Evolutionary conservation across 345 rosid genomes (phyloP).

Genomic region (Eucalyptus pauciflora): DNA sequence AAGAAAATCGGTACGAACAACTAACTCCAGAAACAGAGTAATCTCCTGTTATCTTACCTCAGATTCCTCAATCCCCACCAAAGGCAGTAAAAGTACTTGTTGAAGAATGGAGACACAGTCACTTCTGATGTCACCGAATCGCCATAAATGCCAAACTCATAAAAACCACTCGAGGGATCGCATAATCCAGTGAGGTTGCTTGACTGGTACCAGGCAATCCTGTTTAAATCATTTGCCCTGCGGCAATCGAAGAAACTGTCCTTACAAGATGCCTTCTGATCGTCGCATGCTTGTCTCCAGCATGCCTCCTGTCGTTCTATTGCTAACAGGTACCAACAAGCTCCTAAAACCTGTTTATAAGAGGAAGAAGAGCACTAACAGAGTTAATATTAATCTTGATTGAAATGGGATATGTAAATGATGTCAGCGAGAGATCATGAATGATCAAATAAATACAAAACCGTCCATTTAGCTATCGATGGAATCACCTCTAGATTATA

Average conservation of each 20-base stretch:
- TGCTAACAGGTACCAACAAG: slow-evolving; percentile 91
- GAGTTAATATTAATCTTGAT: background rate
- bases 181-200: slow-evolving; percentile 61
- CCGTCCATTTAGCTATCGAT: background rate
- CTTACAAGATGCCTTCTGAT: slow-evolving; percentile 35
- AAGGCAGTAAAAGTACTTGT: slow-evolving; percentile 84
- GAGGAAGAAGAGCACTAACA: background rate
- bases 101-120: slow-evolving; percentile 45
- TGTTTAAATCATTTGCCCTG: slow-evolving; percentile 9
- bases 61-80: slow-evolving; percentile 97
- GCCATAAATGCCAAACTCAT: slow-evolving; percentile 68
- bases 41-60: slow-evolving; percentile 23
- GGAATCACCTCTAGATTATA: background rate
- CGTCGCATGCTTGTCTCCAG: slow-evolving; percentile 59
- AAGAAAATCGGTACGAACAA: background rate
- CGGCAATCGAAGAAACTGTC: slow-evolving; percentile 61
- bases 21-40: background rate
- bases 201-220: slow-evolving; percentile 45
- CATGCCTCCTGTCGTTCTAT: slow-evolving; percentile 80
- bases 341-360: slow-evolving; percentile 66
- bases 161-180: slow-evolving; percentile 25
- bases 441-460: background rate
- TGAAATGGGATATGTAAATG: background rate
- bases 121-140: slow-evolving; percentile 51
- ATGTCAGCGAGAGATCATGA: background rate